Base-by-base conservation (phyloP, 192 early-diverging fungal genomes). In the Backusella sp. region DNA sequence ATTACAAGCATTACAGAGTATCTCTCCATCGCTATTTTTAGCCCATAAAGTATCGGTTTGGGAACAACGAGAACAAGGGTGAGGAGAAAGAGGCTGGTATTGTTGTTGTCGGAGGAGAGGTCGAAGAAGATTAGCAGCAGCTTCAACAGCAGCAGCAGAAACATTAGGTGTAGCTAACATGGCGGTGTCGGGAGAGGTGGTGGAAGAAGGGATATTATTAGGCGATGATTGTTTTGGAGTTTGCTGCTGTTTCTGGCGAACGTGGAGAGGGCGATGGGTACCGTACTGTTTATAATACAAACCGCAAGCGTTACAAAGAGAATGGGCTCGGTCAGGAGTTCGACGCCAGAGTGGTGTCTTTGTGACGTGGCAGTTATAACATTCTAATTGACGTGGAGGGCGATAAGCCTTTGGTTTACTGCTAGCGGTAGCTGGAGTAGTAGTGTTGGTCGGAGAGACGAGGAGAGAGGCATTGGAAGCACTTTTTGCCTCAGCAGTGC, bases 291-390 rank as follows among this genome's bases (percentile, higher is more conserved):
- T 98, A 84, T 88, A 96, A 83, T 95, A 98, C 14, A 98, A 84
- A 0, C 97, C 97, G 79, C 97, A 99, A 4, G 97, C 97, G 77
- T 99, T 99, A 83, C 97, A 99, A 62, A 99, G 90, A 19, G 93
- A 86, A 68, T 93, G 90, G 41, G 92, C 93, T 42, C 89, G 78
- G 74, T 92, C 88, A 15, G 84, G 86, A 56, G 94, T 91, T 11
- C 96, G 87, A 12, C 97, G 90, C 97, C 97, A 99, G 14, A 99
- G 87, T 12, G 95, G 91, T 56, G 97, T 99, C 66, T 92, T 94
- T 7, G 93, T 97, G 7, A 92, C 91, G 41, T 88, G 90, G 66
- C 92, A 93, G 69, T 93, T 93, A 76, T 84, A 85, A 66, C 92
- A 94, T 71, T 81, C 83, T 19, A 82, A 59, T 68, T 82, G 74